These are phyloP conservation scores for Leersia perrieri DNA, from an alignment of 176 grass and related monocot genomes.

Conservation along the genomic window DNA sequence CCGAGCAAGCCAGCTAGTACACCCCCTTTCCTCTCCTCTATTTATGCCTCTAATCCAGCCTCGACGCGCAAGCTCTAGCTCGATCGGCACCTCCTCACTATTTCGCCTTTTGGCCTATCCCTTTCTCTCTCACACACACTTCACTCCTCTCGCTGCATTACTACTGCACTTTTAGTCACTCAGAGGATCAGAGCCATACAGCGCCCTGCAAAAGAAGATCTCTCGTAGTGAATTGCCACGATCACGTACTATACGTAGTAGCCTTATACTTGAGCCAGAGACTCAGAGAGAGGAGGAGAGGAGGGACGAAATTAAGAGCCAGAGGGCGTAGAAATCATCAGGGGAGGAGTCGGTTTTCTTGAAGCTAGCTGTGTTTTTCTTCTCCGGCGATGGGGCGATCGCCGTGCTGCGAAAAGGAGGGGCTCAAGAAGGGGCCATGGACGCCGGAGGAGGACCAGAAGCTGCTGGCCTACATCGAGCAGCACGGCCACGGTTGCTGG, in stretches of 20 bases:
- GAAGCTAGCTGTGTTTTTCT: neutral
- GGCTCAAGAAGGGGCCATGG: slow-evolving; percentile 94
- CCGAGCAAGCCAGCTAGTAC: neutral
- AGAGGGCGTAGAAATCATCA: neutral
- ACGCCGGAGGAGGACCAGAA: slow-evolving; percentile 96
- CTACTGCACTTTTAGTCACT: slow-evolving; percentile 4
- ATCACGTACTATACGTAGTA: neutral
- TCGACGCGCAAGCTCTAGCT: neutral
- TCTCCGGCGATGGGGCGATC: slow-evolving; percentile 64
- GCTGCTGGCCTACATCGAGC: slow-evolving; percentile 90
- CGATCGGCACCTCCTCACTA: slow-evolving; percentile 6
- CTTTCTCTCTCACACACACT: neutral
- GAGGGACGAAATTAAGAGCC: too few species aligned
- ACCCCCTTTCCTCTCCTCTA: slow-evolving; percentile 9
- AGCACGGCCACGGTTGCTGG: slow-evolving; percentile 79
- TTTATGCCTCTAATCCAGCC: slow-evolving; percentile 54
- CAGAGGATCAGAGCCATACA: neutral
- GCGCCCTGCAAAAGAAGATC: slow-evolving; percentile 34
- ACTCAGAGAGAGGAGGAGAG: neutral
- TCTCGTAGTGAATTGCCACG: slow-evolving; percentile 34
- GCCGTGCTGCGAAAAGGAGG: slow-evolving; percentile 95
- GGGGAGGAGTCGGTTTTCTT: neutral
- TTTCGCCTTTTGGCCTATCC: slow-evolving; percentile 15
- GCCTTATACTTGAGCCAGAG: neutral
- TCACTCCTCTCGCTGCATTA: slow-evolving; percentile 18